Evolutionary conservation across 176 grass and related monocot species (phyloP), one percentile per base, ranked within the genome.

Genomic region (Ananas comosus): DNA sequence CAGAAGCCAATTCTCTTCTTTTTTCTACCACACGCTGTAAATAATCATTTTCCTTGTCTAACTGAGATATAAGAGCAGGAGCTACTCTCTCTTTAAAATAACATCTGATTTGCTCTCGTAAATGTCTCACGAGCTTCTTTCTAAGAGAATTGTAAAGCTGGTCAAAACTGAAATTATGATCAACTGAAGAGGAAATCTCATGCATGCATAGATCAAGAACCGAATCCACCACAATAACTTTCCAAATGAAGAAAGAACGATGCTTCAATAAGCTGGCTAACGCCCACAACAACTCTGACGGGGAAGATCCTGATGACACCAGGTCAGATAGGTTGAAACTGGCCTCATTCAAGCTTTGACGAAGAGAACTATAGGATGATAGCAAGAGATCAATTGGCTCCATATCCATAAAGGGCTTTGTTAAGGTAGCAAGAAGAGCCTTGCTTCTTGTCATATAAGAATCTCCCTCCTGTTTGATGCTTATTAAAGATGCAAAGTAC

Each of bases 211-310:
- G 74, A 71, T 92, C 86, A 80, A 96, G 81, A 87, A 89, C 64
- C 19, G 86, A 96, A 82, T 88, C 88, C 47, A 96, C 68, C 68
- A 96, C 79, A 79, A 77, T 63, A 29, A 96, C 74, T 80, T 92
- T 85, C 93, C 93, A 96, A 80, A 86, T 80, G 69, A 96, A 92
- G 77, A 96, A 96, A 77, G 71, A 67, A 77, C 83, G 89, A 70
- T 85, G 74, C 65, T 80, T 92, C 72, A 96, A 83, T 74, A 83
- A 83, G 73, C 81, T 79, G 73, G 71, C 49, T 76, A 87, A 85
- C 48, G 73, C 76, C 93, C 93, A 96, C 25, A 84, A 42, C 25
- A 82, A 63, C 70, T 96, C 86, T 78, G 86, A 82, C 71, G 91
- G 72, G 68, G 82, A 79, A 83, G 81, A 85, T 52, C 79, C 74